Evolutionary conservation across 2,329 filamentous ascomycete genomes (phyloP).

Genomic region (Hymenoscyphus fraxineus): DNA sequence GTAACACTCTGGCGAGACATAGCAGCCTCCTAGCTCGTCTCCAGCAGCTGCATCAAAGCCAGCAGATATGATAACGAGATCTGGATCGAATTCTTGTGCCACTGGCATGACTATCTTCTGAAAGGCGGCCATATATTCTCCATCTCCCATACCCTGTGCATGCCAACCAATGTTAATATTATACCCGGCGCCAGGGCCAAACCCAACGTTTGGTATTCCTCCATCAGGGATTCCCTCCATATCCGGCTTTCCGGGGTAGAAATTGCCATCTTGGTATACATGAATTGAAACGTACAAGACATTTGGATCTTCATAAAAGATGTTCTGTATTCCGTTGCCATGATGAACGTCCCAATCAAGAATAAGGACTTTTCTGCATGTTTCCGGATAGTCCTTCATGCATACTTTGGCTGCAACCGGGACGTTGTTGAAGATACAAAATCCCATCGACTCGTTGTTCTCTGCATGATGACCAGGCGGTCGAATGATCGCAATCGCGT

Average conservation of each 20-base stretch:
- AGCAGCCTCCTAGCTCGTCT: conserved; percentile 88
- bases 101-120: conserved; percentile 97
- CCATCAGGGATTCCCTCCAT: conserved; percentile 60
- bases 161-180: conserved; percentile 68
- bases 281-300: conserved; percentile 94
- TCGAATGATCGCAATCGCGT: conserved; percentile 91
- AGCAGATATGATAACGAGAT: conserved; percentile 90
- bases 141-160: conserved; percentile 82
- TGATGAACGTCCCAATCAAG: conserved; percentile 84
- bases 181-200: conserved; percentile 51
- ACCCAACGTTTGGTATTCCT: conserved; percentile 56
- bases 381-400: conserved; percentile 73
- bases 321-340: conserved; percentile 92
- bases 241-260: conserved; percentile 73
- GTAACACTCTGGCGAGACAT: conserved; percentile 86
- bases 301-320: conserved; percentile 92
- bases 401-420: conserved; percentile 87
- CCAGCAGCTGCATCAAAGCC: conserved; percentile 95
- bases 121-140: conserved; percentile 94
- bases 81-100: conserved; percentile 86
- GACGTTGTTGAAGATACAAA: conserved; percentile 98
- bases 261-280: conserved; percentile 76
- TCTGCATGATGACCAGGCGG: conserved; percentile 96
- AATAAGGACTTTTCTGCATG: conserved; percentile 84
- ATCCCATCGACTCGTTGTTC: conserved; percentile 79